Base-by-base conservation (phyloP, 805 yeast genomes). In the Ogataea henricii region DNA sequence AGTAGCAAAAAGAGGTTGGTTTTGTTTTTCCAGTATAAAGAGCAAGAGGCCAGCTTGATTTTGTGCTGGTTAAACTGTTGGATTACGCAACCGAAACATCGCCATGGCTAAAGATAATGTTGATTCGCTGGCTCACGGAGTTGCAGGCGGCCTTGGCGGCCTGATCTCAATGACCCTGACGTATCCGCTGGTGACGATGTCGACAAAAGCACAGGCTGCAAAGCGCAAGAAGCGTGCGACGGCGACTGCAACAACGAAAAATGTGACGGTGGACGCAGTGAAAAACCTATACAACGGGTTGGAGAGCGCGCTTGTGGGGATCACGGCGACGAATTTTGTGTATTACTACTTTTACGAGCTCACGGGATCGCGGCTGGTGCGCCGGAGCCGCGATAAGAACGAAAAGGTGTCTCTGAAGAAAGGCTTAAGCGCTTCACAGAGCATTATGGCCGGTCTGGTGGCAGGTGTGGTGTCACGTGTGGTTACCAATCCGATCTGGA, bases 111-210 rank as follows among this genome's bases (percentile, higher is more conserved):
- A 47, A 29, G 53, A 52, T 33, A 26, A 26, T 12, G 57, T 67
- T 25, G 77, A 74, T 49, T 78, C 79, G 53, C 59, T 87, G 30
- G 89, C 94, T 12, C 97, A 91, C 63, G 97, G 97, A n/a, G 67
- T 91, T 9, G 87, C 96, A 5, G 98, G 97, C 9, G 96, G 96
- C 29, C 85, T 91, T 6, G 96, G 96, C 22, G 97, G 97, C 12
- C 90, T 92, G 18, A 76, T 89, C 23, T 80, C 96, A 2, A 86
- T 89, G 85, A 78, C 85, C 0, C 82, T 89, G 33, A 91, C 97
- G 0, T 91, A 91, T 63, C 98, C 98, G 1, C 72, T 91, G 57
- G 89, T 89, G 50, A 87, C 96, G 1, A 69, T 90, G 47, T 85
- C 96, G 1, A 90, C 97, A 0, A 78, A 88, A 45, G 95, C 96